These are phyloP conservation scores for Euphorbia schlechtendalii DNA, from an alignment of 441 rosid genomes.

Conservation along the genomic window DNA sequence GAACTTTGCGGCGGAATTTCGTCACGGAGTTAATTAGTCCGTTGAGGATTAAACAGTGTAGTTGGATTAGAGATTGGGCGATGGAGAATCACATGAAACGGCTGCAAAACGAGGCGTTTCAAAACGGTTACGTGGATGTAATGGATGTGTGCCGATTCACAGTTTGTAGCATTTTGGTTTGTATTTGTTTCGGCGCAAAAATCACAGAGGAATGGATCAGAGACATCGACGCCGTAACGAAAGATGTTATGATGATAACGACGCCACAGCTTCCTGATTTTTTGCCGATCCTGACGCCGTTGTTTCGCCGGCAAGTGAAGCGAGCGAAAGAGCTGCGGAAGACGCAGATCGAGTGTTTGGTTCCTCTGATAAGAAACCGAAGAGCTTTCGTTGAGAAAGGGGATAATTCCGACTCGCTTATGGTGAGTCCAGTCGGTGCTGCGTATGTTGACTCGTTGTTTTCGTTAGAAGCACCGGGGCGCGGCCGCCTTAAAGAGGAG, in stretches of 20 bases:
- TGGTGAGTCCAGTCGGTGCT: conserved; percentile 30
- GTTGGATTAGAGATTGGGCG: conserved; percentile 86
- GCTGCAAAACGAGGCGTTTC: conserved; percentile 38
- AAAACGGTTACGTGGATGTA: conserved; percentile 56
- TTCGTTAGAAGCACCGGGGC: too few species aligned
- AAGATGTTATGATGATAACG: conserved; percentile 77
- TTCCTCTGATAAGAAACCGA: too few species aligned
- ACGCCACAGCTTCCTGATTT: conserved; percentile 58
- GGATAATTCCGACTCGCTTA: conserved; percentile 32
- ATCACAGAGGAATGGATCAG: conserved; percentile 54
- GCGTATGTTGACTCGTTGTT: too few species aligned
- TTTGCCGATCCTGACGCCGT: too few species aligned
- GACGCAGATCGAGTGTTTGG: too few species aligned
- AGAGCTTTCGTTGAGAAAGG: too few species aligned
- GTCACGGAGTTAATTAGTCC: conserved; percentile 70
- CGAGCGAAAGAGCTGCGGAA: too few species aligned
- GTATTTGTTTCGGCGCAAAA: conserved; percentile 84
- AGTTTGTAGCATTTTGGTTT: conserved; percentile 67
- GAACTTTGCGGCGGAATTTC: conserved; percentile 63
- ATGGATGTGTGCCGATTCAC: conserved; percentile 66
- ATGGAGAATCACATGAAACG: conserved; percentile 57
- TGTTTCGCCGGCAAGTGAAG: too few species aligned
- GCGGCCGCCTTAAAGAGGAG: too few species aligned
- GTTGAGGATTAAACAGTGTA: conserved; percentile 59
- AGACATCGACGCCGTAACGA: conserved; percentile 57